Evolutionary conservation across 148 eudicot species (phyloP).

Genomic region (Talinum fruticosum): DNA sequence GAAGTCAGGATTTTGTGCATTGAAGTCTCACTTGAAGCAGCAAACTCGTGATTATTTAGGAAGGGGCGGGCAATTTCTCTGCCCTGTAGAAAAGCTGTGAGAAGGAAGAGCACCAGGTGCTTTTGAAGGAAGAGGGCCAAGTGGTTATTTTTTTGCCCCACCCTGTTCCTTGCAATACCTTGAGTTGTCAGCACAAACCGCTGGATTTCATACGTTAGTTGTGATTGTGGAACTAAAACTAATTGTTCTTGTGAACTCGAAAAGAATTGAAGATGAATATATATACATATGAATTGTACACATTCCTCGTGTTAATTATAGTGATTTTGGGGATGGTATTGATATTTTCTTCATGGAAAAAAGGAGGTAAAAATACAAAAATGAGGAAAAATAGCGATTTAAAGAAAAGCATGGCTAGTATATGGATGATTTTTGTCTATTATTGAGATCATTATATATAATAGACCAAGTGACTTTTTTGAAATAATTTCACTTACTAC

Average conservation of each 20-base stretch:
- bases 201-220: neutral
- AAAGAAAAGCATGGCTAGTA: too few relatives aligned
- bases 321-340: too few relatives aligned
- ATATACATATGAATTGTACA: neutral
- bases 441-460: neutral
- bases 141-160: slow-evolving; percentile 1
- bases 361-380: neutral
- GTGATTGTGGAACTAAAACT: neutral
- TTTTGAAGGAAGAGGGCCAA: slow-evolving; percentile 4
- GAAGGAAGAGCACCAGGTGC: too few relatives aligned
- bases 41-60: neutral
- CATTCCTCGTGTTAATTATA: neutral
- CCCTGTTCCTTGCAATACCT: neutral
- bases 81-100: neutral
- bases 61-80: neutral
- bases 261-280: neutral
- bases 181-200: neutral
- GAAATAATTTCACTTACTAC: neutral
- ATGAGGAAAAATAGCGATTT: too few relatives aligned
- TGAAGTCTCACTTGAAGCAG: slow-evolving; percentile 3
- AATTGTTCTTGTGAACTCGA: neutral
- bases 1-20: neutral
- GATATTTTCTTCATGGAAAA: neutral
- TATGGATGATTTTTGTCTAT: too few relatives aligned
- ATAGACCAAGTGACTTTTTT: neutral